Evolutionary conservation across 1,284 basidiomycete genomes (phyloP), one percentile per base, ranked within the genome.

Genomic region (Cryptococcus sp.): DNA sequence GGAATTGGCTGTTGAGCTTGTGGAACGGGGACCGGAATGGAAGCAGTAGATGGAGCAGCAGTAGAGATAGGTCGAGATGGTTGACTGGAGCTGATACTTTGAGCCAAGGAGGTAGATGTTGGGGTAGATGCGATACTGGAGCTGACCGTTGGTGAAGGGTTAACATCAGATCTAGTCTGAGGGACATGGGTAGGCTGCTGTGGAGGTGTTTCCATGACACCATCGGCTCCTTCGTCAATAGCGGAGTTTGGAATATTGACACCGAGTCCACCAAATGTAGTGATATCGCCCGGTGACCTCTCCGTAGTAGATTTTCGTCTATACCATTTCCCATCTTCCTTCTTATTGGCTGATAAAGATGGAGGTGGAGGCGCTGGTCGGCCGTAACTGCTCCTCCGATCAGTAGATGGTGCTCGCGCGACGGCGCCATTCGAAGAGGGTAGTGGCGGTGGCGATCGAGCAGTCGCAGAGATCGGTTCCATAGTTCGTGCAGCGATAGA

Each of bases 241-340:
- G 52, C 44, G 10, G 58, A 7, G 11, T 53, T 48, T 34, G 58
- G 58, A 6, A 65, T 59, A 31, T 50, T 58, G 7, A 64, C 49
- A 23, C 62, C 62, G 10, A 64, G 44, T 30, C 62, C 60, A 32
- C 55, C 48, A 30, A 62, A 60, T 10, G 63, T 62, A 3, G 63
- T 62, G 31, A 46, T 56, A 23, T 45, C 56, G 4, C 47, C 41
- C 3, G 45, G 36, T 7, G 53, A n/a, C 30, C 52, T 23, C n/a
- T 55, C 38, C 4, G 53, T 6, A 38, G 49, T 34, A 3, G 53
- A 30, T 34, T 23, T 38, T 2, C 23, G 23, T 23, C 23, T 23
- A 23, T 23, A 23, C 23, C 23, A 23, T 23, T 23, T 23, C 23
- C 23, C 23, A 23, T 23, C 23, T 10, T 10, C 38, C 10, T 10